Evolutionary conservation across 1,284 basidiomycete genomes (phyloP).

Genomic region (Sporisorium sorghi): DNA sequence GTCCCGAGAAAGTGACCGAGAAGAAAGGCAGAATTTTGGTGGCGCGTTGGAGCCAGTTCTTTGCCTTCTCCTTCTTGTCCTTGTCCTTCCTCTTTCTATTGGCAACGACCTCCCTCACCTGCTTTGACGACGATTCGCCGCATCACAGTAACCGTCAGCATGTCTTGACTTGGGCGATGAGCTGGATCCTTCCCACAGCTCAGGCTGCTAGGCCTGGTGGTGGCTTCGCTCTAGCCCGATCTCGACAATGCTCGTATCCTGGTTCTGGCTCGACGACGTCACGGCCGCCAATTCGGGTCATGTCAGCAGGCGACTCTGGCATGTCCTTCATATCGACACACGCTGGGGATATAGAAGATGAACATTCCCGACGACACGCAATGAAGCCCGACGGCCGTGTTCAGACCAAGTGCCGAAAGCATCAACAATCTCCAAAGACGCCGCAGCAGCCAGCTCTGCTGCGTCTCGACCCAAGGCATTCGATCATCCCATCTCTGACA

Average conservation of each 20-base stretch:
- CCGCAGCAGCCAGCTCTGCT: constrained; percentile 9
- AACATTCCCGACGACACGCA: background rate
- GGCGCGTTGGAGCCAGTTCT: background rate
- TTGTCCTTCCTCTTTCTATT: background rate
- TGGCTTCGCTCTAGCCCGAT: background rate
- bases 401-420: background rate
- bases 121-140: background rate
- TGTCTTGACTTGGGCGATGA: constrained; percentile 2
- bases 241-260: background rate
- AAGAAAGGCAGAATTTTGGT: background rate
- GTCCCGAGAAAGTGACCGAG: constrained; percentile 11
- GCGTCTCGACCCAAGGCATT: constrained; percentile 18
- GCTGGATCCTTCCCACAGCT: constrained; percentile 2
- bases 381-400: background rate
- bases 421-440: background rate
- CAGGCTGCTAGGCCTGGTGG: background rate
- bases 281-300: background rate
- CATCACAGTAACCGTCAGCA: background rate
- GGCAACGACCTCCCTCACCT: background rate
- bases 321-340: too few relatives aligned
- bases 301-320: background rate
- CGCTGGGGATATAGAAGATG: background rate
- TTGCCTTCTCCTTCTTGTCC: background rate
- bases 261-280: background rate
- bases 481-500: constrained; percentile 21